Evolutionary conservation across 164 flowering plant species (phyloP), one percentile per base, ranked within the genome.

Genomic region (Paratinospora sagittata): DNA sequence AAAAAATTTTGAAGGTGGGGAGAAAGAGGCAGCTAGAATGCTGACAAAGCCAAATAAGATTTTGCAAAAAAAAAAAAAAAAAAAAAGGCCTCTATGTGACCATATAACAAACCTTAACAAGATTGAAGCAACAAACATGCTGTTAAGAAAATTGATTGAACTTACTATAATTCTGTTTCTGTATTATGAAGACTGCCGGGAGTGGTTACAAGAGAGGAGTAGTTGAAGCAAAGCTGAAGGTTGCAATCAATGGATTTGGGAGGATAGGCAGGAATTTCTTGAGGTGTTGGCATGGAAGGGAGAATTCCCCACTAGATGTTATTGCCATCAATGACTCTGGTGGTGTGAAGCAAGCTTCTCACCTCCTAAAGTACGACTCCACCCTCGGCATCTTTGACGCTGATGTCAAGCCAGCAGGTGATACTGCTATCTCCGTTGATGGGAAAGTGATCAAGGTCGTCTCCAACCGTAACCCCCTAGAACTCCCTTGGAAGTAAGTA

Each of bases 311-410:
- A 3, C 83, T 95, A 6, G 97, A 95, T 1, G 84, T 95, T 74
- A 79, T 95, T 27, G 97, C 88, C 82, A 90, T 95, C 81, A 95
- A 95, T 75, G 98, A 95, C 91, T 87, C 91, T 23, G 98, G 98
- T 0, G 97, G 98, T 72, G 90, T 95, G 23, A 94, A 90, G 83
- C 97, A 94, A 68, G 98, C 98, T 45, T 92, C 98, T 49, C 98
- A 95, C 85, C 98, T 95, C 70, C 97, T 95, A 85, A 95, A 95
- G 78, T 95, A 95, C 71, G 98, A 95, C 77, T 95, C 98, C 70
- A 95, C 93, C 64, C 97, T 95, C 2, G 98, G 98, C 61, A 95
- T 86, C 79, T 95, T 95, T 21, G 97, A 95, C 0, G 98, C 98
- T 17, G 93, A 89, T 45, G 98, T 95, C 78, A 92, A 90, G 82